A percentile compares a stretch with the other conserved stretches of the same genome.
These are phyloP conservation scores for Cladosporium austrohemisphaericum DNA, from an alignment of 2,329 filamentous ascomycete species.

Conservation along the genomic window DNA sequence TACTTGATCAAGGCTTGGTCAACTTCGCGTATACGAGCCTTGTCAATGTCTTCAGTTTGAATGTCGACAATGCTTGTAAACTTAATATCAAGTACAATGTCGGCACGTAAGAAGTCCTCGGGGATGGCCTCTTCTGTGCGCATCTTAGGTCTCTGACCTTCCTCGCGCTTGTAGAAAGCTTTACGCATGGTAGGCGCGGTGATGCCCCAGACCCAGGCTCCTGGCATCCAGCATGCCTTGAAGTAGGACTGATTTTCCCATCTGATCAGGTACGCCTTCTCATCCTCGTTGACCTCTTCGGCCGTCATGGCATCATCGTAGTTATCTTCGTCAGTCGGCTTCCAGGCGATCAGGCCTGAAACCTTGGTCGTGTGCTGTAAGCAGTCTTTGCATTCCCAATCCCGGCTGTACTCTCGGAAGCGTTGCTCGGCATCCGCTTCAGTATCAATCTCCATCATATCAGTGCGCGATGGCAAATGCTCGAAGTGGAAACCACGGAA, in stretches of 20 bases:
- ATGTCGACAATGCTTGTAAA: constrained; percentile 59
- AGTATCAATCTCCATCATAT: constrained; percentile 42
- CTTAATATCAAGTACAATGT: constrained; percentile 82
- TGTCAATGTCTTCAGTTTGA: constrained; percentile 64
- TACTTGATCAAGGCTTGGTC: constrained; percentile 80
- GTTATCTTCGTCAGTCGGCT: constrained; percentile 59
- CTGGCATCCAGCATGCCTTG: constrained; percentile 81
- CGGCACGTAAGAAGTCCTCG: constrained; percentile 77
- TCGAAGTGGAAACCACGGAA: constrained; percentile 77
- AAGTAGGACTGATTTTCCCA: constrained; percentile 80
- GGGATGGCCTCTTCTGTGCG: constrained; percentile 75
- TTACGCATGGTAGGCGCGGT: constrained; percentile 61
- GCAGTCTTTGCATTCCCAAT: constrained; percentile 82
- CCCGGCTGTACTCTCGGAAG: constrained; percentile 66
- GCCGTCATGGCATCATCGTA: constrained; percentile 53
- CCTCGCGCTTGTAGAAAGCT: constrained; percentile 70
- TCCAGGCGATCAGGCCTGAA: constrained; percentile 81
- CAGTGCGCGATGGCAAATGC: constrained; percentile 62
- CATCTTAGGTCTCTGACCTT: constrained; percentile 62
- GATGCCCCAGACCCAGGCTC: constrained; percentile 80
- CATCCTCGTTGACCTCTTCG: constrained; percentile 62
- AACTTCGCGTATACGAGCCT: constrained; percentile 68
- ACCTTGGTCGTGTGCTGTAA: constrained; percentile 62
- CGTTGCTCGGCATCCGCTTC: constrained; percentile 57
- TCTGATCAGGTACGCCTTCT: constrained; percentile 90